phyloP scores from a whole-genome alignment of 306 rosid species.

The Lathyrus tuberosus region DNA sequence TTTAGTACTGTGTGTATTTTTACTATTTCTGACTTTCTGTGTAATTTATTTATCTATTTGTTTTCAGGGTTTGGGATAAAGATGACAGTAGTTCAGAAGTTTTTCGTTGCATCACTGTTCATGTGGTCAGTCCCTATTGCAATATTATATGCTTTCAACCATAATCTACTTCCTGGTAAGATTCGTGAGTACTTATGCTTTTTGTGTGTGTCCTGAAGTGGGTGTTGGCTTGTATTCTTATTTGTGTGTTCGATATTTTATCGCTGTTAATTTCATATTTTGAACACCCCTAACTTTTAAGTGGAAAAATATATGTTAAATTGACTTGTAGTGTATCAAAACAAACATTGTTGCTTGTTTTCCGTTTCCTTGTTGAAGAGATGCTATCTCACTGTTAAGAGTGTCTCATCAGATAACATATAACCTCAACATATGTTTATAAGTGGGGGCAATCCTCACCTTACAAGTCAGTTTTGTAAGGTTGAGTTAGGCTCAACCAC shows the following conservation, averaged over 20 bases:
- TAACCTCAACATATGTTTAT: too few species aligned
- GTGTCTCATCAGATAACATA: too few species aligned
- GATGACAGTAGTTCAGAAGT: conserved; percentile 72
- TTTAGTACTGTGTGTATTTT: not conserved
- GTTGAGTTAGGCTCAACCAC: too few species aligned
- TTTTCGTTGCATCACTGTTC: conserved; percentile 68
- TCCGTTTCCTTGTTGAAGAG: conserved; percentile 10
- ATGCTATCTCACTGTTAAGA: too few species aligned
- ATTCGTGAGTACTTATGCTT: not conserved
- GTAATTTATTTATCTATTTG: not conserved
- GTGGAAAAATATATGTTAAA: not conserved
- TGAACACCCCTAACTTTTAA: not conserved
- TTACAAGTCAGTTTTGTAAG: too few species aligned
- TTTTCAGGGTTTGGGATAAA: conserved; percentile 41
- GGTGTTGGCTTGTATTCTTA: conserved; percentile 9
- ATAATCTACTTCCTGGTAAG: conserved; percentile 80
- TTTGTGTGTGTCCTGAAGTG: conserved; percentile 4
- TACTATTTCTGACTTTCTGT: not conserved
- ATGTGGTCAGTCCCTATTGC: conserved; percentile 66
- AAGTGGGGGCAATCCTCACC: not conserved
- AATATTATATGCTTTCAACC: conserved; percentile 69
- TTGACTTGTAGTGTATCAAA: not conserved
- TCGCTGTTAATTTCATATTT: conserved; percentile 8
- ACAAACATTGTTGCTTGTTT: not conserved
- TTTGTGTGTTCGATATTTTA: conserved; percentile 23